A percentile compares a stretch with the other conserved stretches of the same genome.
phyloP scores from a whole-genome alignment of 1,139 yeast genomes.

The Meyerozyma sp. region DNA sequence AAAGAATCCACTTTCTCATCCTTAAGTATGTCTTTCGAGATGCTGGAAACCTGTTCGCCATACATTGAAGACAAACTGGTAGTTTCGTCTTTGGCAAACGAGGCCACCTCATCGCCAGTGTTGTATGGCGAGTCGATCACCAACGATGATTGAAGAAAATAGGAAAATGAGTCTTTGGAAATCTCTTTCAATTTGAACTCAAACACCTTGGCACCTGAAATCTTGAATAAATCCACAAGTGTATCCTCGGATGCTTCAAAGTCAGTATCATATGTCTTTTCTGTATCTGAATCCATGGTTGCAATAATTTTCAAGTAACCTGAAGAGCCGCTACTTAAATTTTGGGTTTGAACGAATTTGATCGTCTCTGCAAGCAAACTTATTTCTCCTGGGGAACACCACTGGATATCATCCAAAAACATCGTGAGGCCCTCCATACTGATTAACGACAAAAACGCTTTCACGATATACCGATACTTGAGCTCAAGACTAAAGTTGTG shows the following conservation, averaged over 20 bases:
- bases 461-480: slow-evolving; percentile 39
- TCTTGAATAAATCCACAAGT: slow-evolving; percentile 4
- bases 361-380: slow-evolving; percentile 24
- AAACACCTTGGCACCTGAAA: slow-evolving; percentile 4
- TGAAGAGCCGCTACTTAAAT: slow-evolving; percentile 13
- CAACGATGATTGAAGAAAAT: slow-evolving; percentile 8
- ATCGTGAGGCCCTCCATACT: slow-evolving; percentile 42
- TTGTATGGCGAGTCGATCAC: slow-evolving; percentile 2
- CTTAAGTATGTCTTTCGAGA: slow-evolving; percentile 1
- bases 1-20: background rate
- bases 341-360: slow-evolving; percentile 12
- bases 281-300: slow-evolving; percentile 3
- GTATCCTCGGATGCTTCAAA: slow-evolving; percentile 2
- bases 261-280: slow-evolving; percentile 5
- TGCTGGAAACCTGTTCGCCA: background rate
- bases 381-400: slow-evolving; percentile 32
- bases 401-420: slow-evolving; percentile 46
- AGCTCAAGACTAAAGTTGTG: slow-evolving; percentile 29
- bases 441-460: slow-evolving; percentile 36
- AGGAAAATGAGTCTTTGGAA: slow-evolving; percentile 5
- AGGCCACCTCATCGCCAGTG: background rate
- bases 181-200: slow-evolving; percentile 8
- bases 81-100: slow-evolving; percentile 2
- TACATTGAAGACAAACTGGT: slow-evolving; percentile 7
- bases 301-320: slow-evolving; percentile 16